Conservation (phyloP, 129 eudicot species). For the Chrysanthemum seticuspe region DNA sequence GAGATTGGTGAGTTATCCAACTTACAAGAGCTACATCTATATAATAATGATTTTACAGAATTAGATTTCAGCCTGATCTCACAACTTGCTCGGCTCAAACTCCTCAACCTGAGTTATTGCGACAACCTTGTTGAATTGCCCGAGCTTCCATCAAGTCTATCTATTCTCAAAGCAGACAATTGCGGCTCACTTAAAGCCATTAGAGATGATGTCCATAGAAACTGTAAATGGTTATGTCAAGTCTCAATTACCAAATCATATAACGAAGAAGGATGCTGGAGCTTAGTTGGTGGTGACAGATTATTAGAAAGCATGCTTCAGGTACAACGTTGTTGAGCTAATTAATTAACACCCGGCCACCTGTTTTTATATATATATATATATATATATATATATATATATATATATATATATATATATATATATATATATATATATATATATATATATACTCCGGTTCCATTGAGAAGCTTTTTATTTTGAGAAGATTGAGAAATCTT, state of each 20-base stretch:
- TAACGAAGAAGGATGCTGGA: background rate
- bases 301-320: background rate
- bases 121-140: background rate
- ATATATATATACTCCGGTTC: no score
- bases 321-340: background rate
- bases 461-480: no score
- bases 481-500: no score
- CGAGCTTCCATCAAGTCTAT: background rate
- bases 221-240: background rate
- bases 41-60: background rate
- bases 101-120: background rate
- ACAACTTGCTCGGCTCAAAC: background rate
- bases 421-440: no score
- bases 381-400: no score
- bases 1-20: background rate
- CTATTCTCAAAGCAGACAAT: background rate
- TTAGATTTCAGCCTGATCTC: background rate
- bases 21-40: conserved; percentile 1
- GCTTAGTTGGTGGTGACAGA: background rate
- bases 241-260: background rate
- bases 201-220: background rate
- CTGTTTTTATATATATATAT: no score
- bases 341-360: no score
- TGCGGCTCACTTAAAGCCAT: background rate
- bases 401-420: no score